phyloP scores from a whole-genome alignment of 1,139 yeast genomes.

The Lizanozyma gosingica region DNA sequence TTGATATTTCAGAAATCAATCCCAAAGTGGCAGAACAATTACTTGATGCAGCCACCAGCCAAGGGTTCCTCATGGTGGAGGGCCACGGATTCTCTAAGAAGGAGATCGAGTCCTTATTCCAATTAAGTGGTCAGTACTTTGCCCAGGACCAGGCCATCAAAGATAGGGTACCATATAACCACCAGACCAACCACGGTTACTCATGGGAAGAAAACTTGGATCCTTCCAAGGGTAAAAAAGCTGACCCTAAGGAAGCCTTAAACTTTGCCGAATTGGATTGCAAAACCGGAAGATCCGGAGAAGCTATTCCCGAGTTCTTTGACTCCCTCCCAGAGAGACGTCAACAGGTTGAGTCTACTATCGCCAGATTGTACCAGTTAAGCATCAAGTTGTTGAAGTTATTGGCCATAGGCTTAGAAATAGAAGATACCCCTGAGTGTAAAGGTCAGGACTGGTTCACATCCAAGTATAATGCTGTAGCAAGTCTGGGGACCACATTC shows the following conservation, averaged over 20 bases:
- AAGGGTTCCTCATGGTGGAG: conserved; percentile 66
- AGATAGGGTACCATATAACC: conserved; percentile 36
- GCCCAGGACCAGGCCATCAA: conserved; percentile 39
- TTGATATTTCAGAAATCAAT: conserved; percentile 46
- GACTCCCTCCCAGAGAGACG: conserved; percentile 19
- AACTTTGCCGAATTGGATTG: conserved; percentile 37
- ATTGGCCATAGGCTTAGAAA: conserved; percentile 51
- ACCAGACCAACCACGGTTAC: conserved; percentile 52
- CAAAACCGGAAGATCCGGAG: conserved; percentile 23
- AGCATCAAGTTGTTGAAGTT: conserved; percentile 35
- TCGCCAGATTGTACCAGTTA: conserved; percentile 34
- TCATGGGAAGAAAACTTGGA: conserved; percentile 56
- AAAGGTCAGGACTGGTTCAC: conserved; percentile 50
- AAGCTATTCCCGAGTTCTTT: conserved; percentile 36
- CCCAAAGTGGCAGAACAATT: conserved; percentile 40
- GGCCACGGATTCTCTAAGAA: conserved; percentile 57
- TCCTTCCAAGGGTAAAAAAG: conserved; percentile 35
- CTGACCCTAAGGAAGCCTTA: conserved; percentile 57
- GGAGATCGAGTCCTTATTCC: conserved; percentile 50
- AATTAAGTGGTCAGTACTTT: conserved; percentile 48
- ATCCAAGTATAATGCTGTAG: conserved; percentile 41
- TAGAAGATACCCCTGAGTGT: conserved; percentile 32
- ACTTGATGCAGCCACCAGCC: conserved; percentile 54
- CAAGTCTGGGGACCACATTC: conserved; percentile 52
- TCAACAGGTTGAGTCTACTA: conserved; percentile 21